Base-by-base conservation (phyloP, 176 grass and related monocot genomes). In the Oryza coarctata region DNA sequence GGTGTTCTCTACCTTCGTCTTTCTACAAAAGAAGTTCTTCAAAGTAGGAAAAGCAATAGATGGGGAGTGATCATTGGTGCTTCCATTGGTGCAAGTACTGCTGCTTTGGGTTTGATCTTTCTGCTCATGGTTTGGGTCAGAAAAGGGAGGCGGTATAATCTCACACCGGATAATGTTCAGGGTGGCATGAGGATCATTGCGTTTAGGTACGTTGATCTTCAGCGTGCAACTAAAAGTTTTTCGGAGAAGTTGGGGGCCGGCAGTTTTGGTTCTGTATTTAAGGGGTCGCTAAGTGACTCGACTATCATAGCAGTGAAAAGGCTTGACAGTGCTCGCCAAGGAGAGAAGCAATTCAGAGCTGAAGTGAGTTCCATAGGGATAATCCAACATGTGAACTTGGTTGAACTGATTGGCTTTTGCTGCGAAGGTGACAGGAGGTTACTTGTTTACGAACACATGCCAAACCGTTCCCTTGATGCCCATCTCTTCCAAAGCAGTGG, bases 211-310 rank as follows among this genome's bases (percentile, higher is more conserved):
- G 13, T 22, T 43, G 80, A 92, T 33, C 55, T 92, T 72, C 70
- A 84, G 62, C 28, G 26, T 62, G 68, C 89, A 79, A 95, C 87
- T 3, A 90, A 86, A 65, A 88, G 84, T 28, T 92, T 95, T 67
- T 90, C 83, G 0, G 90, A 90, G 13, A 87, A 33, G 79, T 15
- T 96, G 57, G 93, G 93, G 0, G 43, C 9, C 73, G 93, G 90
- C 25, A 64, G 93, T 25, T 96, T 92, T 68, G 90, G 93, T 45
- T 90, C 86, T 35, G 90, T 96, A 17, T 93, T 87, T 32, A 96
- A 93, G 43, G 93, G 93, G 0, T 30, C 68, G 9, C 52, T 96
- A 18, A 30, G 63, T 43, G 86, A 87, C 52, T 82, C 83, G 4
- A 79, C 27, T 61, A 50, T 23, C 18, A 88, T 92, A 40, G 93